Evolutionary conservation across 495 filamentous ascomycete genomes (phyloP), one percentile per base, ranked within the genome.

Genomic region (Daldinia grandis): DNA sequence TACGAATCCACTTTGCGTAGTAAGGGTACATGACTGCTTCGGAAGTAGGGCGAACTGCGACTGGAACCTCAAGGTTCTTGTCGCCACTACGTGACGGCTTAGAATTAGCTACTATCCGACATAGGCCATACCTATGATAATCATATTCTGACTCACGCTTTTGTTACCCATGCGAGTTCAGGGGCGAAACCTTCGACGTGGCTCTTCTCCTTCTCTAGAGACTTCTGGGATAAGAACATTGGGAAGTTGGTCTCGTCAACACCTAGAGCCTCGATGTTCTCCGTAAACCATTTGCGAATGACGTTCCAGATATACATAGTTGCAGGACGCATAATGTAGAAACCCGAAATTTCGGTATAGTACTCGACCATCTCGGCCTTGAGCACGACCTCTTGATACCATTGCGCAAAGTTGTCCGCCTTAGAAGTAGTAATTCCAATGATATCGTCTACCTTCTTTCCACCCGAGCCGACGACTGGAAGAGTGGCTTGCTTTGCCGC

Each of bases 131-230:
- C 25, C 4, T 6, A 7, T 6, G 49, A 53, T 30, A 12, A 44
- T 31, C 54, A 8, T 53, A 64, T 17, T 27, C 33, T 24, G 24
- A 79, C 89, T 81, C 86, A 94, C 90, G 93, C 94, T 80, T 95
- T 93, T 31, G 96, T 98, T 40, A 99, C 96, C 95, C 95, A 98
- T 58, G 96, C 96, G 67, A 99, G 90, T 81, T 99, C 95, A 56
- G 95, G 93, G 62, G 94, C 95, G 79, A 98, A 98, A 27, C 96
- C 96, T 80, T 99, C 94, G 62, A 99, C 90, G 76, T 99, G 96
- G 65, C 93, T 92, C 86, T 98, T 98, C 83, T 98, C 96, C 72
- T 91, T 88, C 82, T 98, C 88, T 72, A 99, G 82, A 10, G 94
- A 93, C 81, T 94, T 95, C 71, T 91, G 84, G 3, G 92, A 94